Evolutionary conservation across 2,329 filamentous ascomycete species (phyloP).

Genomic region (Hymenoscyphus linearis): DNA sequence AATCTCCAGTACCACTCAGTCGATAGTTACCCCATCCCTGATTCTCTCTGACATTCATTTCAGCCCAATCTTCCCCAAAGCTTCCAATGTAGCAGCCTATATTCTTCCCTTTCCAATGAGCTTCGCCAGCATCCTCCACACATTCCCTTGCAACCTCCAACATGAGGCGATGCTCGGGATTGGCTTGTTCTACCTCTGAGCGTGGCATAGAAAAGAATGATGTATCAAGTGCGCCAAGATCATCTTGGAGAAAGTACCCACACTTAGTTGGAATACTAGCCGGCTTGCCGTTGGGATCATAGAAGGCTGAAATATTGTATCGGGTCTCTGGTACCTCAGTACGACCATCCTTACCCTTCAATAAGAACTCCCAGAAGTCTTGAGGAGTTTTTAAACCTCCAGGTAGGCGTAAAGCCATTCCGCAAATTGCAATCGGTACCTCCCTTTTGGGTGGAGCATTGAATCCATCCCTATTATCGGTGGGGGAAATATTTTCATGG

Average conservation of each 20-base stretch:
- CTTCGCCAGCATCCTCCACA: constrained; percentile 22
- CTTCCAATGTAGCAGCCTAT: constrained; percentile 28
- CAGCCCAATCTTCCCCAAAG: constrained; percentile 13
- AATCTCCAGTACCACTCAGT: not conserved
- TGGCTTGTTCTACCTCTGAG: constrained; percentile 22
- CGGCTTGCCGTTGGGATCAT: constrained; percentile 13
- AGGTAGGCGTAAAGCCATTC: constrained; percentile 32
- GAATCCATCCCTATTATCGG: not conserved
- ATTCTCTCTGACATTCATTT: not conserved
- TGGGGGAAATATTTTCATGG: not conserved
- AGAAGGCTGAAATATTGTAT: constrained; percentile 27
- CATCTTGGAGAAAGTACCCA: constrained; percentile 28
- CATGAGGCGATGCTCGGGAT: constrained; percentile 24
- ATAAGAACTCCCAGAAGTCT: constrained; percentile 31
- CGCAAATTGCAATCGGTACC: constrained; percentile 31
- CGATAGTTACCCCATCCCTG: not conserved
- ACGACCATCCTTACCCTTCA: constrained; percentile 25
- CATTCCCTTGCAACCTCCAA: constrained; percentile 26
- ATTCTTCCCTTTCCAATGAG: constrained; percentile 16
- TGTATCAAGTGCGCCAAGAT: constrained; percentile 29
- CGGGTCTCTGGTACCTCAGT: constrained; percentile 28
- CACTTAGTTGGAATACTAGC: constrained; percentile 16
- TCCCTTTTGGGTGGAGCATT: not conserved
- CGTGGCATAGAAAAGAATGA: constrained; percentile 32
- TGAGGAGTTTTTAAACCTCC: constrained; percentile 26